A percentile compares a stretch with the other conserved stretches of the same genome.
Evolutionary conservation across 257 asterid genomes (phyloP).

Genomic region (Solanum ahanhuiri): DNA sequence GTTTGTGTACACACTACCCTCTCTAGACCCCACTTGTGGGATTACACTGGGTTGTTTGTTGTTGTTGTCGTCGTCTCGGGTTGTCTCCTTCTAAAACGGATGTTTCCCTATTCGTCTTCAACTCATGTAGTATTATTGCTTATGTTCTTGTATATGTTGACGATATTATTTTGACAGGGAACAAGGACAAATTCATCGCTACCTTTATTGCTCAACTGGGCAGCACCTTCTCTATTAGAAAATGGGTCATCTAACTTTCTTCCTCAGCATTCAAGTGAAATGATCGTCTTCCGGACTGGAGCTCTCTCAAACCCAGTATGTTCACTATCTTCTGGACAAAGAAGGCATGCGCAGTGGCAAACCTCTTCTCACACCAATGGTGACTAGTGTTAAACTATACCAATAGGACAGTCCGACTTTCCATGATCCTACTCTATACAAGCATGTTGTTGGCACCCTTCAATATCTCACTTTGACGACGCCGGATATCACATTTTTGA

Average conservation of each 20-base stretch:
- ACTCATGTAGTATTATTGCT: neutral
- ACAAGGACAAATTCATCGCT: neutral
- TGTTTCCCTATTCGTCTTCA: neutral
- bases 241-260: neutral
- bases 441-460: neutral
- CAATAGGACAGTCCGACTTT: neutral
- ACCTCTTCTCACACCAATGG: neutral
- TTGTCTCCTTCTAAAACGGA: neutral
- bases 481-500: neutral
- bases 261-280: neutral
- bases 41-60: neutral
- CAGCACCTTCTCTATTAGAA: neutral
- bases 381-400: neutral
- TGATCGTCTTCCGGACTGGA: neutral
- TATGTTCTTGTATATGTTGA: neutral
- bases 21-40: neutral
- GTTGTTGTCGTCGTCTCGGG: neutral
- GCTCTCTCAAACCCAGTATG: neutral
- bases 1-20: neutral
- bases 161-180: neutral
- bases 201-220: neutral
- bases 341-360: neutral
- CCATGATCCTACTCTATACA: neutral
- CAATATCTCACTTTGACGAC: neutral
- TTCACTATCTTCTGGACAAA: neutral